Evolutionary conservation across 148 eudicot genomes (phyloP).

Genomic region (Vaccinium darrowii): DNA sequence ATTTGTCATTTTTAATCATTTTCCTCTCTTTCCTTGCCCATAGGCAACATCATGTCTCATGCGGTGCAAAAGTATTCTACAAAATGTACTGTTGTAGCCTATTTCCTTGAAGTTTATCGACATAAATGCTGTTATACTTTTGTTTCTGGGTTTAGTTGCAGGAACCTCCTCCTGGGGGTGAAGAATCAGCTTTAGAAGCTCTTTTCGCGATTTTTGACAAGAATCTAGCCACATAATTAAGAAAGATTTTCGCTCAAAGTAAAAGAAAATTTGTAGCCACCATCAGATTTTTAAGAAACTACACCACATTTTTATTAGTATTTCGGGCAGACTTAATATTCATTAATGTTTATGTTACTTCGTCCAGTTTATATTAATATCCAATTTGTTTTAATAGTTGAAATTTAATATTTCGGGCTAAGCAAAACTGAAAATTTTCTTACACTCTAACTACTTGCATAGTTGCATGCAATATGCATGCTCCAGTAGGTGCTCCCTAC

Average conservation of each 20-base stretch:
- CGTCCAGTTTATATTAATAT: not conserved
- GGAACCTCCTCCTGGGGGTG: not conserved
- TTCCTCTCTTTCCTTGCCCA: not conserved
- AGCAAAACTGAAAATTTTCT: not conserved
- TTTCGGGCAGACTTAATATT: not conserved
- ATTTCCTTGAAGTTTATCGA: not conserved
- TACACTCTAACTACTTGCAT: not conserved
- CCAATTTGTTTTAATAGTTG: not conserved
- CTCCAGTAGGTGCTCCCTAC: not conserved
- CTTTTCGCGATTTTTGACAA: not conserved
- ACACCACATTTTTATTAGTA: not conserved
- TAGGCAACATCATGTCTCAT: not conserved
- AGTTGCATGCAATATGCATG: not conserved
- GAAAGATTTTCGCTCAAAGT: too few species aligned
- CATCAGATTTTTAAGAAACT: not conserved
- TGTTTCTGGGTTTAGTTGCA: not conserved
- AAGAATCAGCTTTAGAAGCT: not conserved
- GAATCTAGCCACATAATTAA: too few species aligned
- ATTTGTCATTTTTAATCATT: not conserved
- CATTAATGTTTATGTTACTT: not conserved
- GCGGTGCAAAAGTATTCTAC: not conserved
- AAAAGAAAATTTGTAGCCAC: not conserved
- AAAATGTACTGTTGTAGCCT: not conserved
- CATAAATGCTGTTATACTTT: not conserved
- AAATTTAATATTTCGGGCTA: not conserved